Evolutionary conservation across 192 early-diverging fungal genomes (phyloP).

Genomic region (Chytriomyces sp.): DNA sequence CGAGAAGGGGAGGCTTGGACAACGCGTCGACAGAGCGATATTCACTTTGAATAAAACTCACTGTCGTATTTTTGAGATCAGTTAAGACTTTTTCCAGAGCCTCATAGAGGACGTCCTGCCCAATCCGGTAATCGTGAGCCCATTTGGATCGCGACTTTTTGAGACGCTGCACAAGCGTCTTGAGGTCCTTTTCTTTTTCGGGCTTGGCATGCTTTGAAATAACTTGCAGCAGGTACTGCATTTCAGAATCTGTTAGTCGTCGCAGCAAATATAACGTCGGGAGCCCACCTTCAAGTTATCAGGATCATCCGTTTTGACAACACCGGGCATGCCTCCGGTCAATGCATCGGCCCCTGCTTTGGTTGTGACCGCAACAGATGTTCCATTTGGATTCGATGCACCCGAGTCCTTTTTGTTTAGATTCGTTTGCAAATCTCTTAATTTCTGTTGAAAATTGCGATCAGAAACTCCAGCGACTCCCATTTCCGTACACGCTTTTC

Average conservation of each 20-base stretch:
- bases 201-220: constrained; percentile 72
- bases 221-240: constrained; percentile 72
- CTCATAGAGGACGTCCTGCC: constrained; percentile 91
- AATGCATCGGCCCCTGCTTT: too few species aligned
- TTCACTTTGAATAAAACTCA: constrained; percentile 12
- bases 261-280: too few species aligned
- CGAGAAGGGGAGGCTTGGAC: neutral
- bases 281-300: constrained; percentile 12
- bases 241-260: too few species aligned
- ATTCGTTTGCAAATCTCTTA: too few species aligned
- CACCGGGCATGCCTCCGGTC: too few species aligned
- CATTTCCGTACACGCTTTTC: too few species aligned
- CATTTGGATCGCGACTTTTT: constrained; percentile 84
- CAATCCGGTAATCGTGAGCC: constrained; percentile 82
- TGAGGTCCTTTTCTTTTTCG: constrained; percentile 58
- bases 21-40: neutral
- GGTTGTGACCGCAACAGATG: too few species aligned
- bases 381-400: too few species aligned
- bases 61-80: constrained; percentile 77
- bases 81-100: constrained; percentile 81
- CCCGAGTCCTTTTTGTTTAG: too few species aligned
- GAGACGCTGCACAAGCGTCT: constrained; percentile 73
- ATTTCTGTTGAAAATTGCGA: too few species aligned
- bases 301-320: constrained; percentile 18
- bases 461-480: too few species aligned